phyloP scores from a whole-genome alignment of 164 flowering plant genomes.

The Piper longum region DNA sequence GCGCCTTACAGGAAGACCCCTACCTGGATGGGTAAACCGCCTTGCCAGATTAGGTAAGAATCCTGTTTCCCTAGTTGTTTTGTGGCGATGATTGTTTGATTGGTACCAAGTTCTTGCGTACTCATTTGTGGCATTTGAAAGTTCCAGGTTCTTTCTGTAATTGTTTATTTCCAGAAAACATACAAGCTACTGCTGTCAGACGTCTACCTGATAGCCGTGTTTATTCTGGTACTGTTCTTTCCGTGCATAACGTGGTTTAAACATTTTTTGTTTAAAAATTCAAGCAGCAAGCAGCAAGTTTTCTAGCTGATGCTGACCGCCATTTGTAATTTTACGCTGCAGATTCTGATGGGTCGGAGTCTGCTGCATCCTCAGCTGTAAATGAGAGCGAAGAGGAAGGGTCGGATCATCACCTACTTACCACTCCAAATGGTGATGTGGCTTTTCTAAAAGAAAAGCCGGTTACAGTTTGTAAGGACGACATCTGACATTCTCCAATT shows the following conservation, averaged over 20 bases:
- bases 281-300: not conserved
- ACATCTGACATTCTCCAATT: slow-evolving; percentile 14
- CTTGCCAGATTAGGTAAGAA: slow-evolving; percentile 70
- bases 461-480: slow-evolving; percentile 46
- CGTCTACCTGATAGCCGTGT: slow-evolving; percentile 56
- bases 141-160: slow-evolving; percentile 84
- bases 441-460: slow-evolving; percentile 60
- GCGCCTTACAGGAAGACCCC: slow-evolving; percentile 62
- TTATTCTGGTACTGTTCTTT: slow-evolving; percentile 36
- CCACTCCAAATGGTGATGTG: slow-evolving; percentile 36
- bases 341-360: slow-evolving; percentile 21
- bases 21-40: slow-evolving; percentile 95
- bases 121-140: slow-evolving; percentile 7
- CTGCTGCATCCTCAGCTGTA: slow-evolving; percentile 28
- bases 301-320: not conserved
- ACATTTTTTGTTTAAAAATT: too few species aligned
- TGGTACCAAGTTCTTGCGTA: not conserved
- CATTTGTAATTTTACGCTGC: not conserved
- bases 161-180: slow-evolving; percentile 74
- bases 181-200: slow-evolving; percentile 55
- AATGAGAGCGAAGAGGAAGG: slow-evolving; percentile 46
- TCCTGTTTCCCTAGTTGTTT: not conserved
- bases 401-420: slow-evolving; percentile 54
- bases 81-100: not conserved
- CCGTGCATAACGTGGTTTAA: too few species aligned